phyloP scores from a whole-genome alignment of 2,329 filamentous ascomycete genomes.

The Sclerotinia subarctica region DNA sequence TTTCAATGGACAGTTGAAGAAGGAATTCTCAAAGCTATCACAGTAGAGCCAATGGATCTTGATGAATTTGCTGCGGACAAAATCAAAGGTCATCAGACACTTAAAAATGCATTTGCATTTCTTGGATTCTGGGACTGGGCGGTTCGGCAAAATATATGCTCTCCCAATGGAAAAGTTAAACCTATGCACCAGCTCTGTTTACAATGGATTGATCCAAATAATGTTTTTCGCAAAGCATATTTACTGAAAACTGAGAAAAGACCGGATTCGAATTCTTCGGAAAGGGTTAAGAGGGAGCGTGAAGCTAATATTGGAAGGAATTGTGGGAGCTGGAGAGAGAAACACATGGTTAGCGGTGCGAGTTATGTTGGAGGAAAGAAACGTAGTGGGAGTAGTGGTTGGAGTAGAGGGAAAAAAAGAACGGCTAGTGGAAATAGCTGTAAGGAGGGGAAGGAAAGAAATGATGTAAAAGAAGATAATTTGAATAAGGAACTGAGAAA shows the following conservation, averaged over 20 bases:
- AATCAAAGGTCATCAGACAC: not conserved
- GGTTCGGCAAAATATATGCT: not conserved
- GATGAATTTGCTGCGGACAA: not conserved
- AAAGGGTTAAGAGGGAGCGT: not conserved
- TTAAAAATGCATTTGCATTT: not conserved
- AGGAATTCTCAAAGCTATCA: not conserved
- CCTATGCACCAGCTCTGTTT: not conserved
- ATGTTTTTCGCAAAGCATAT: not conserved
- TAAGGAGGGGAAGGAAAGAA: not conserved
- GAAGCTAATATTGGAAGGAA: not conserved
- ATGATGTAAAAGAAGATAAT: not conserved
- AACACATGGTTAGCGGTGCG: not conserved
- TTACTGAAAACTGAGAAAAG: not conserved
- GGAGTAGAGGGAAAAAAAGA: not conserved
- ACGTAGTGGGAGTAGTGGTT: not conserved
- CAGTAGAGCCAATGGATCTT: not conserved
- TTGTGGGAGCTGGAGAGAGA: not conserved
- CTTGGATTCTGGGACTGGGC: slow-evolving; percentile 10
- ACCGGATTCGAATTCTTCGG: not conserved
- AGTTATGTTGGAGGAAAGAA: not conserved
- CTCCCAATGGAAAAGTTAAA: not conserved
- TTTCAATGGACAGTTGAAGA: not conserved
- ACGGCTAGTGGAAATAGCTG: not conserved
- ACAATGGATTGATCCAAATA: not conserved
- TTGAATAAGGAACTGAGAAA: not conserved